A percentile compares a stretch with the other conserved stretches of the same genome.
These are phyloP conservation scores for Calonectria ilicicola DNA, from an alignment of 2,329 filamentous ascomycete species.

Conservation along the genomic window DNA sequence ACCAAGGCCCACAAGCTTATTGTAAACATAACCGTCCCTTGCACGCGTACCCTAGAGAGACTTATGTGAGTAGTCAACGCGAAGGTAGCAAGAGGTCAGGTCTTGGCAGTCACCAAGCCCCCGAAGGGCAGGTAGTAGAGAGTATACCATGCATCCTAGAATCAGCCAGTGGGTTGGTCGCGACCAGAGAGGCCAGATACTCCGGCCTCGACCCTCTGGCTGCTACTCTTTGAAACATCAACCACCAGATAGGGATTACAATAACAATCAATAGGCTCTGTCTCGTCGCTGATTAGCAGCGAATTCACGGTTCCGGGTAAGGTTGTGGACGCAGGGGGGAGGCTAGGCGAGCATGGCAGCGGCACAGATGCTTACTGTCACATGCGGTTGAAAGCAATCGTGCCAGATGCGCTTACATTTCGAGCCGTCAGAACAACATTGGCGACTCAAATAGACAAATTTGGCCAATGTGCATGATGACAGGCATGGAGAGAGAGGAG, in stretches of 20 bases:
- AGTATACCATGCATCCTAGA: neutral
- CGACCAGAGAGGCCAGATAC: neutral
- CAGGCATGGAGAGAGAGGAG: neutral
- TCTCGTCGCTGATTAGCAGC: neutral
- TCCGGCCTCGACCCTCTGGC: neutral
- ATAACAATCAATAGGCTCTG: neutral
- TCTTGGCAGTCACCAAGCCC: neutral
- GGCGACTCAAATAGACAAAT: conserved; percentile 2
- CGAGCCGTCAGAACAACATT: neutral
- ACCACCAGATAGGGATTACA: neutral
- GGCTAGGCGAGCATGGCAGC: neutral
- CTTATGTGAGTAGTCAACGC: neutral
- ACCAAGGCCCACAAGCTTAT: neutral
- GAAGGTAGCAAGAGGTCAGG: neutral
- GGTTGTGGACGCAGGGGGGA: neutral
- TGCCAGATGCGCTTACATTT: neutral
- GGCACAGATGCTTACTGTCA: neutral
- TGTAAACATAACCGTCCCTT: neutral
- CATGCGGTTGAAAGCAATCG: neutral
- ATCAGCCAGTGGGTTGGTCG: neutral
- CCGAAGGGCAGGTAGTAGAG: conserved; percentile 3
- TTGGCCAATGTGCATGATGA: neutral
- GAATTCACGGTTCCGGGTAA: neutral
- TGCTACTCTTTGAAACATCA: conserved; percentile 6
- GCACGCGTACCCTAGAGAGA: neutral